Evolutionary conservation across 768 basidiomycete genomes (phyloP).

Genomic region (Rhizopogon vinicolor): DNA sequence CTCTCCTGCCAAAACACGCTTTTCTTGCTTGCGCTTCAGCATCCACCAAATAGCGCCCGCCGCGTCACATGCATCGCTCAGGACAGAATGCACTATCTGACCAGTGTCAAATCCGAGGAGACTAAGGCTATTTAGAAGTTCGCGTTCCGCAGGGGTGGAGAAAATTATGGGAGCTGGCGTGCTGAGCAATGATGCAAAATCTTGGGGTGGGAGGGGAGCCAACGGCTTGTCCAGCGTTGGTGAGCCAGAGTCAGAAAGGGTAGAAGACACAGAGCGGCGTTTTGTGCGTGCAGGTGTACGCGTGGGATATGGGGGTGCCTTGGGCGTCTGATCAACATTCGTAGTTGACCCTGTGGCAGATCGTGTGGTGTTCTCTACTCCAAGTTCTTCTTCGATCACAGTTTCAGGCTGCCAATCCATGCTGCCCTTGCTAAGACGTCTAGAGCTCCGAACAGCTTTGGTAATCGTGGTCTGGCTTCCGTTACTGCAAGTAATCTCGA

Average conservation of each 20-base stretch:
- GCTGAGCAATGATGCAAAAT: slow-evolving; percentile 60
- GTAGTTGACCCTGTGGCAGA: slow-evolving; percentile 23
- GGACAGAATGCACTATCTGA: slow-evolving; percentile 92
- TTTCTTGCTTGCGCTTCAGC: slow-evolving; percentile 76
- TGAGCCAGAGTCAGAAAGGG: slow-evolving; percentile 60
- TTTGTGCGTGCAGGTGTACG: slow-evolving; percentile 96
- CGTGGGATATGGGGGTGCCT: slow-evolving; percentile 56
- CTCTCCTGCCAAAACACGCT: slow-evolving; percentile 41
- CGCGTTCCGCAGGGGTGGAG: slow-evolving; percentile 75
- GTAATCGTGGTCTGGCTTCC: slow-evolving; percentile 59
- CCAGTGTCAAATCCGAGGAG: slow-evolving; percentile 86
- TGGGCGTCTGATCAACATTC: slow-evolving; percentile 7
- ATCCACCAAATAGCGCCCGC: slow-evolving; percentile 97
- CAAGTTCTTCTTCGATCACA: slow-evolving; percentile 47
- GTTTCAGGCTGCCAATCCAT: slow-evolving; percentile 40
- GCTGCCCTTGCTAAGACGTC: slow-evolving; percentile 29
- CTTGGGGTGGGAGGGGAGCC: slow-evolving; percentile 36
- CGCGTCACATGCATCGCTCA: slow-evolving; percentile 88
- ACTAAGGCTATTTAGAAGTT: slow-evolving; percentile 72
- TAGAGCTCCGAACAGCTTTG: slow-evolving; percentile 25
- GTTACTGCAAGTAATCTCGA: slow-evolving; percentile 33
- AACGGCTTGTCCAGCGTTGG: slow-evolving; percentile 43
- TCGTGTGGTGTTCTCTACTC: slow-evolving; percentile 6
- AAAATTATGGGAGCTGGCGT: slow-evolving; percentile 81
- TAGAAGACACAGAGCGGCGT: slow-evolving; percentile 90